Evolutionary conservation across 2,329 filamentous ascomycete species (phyloP).

Genomic region (Alternaria triticimaculans): DNA sequence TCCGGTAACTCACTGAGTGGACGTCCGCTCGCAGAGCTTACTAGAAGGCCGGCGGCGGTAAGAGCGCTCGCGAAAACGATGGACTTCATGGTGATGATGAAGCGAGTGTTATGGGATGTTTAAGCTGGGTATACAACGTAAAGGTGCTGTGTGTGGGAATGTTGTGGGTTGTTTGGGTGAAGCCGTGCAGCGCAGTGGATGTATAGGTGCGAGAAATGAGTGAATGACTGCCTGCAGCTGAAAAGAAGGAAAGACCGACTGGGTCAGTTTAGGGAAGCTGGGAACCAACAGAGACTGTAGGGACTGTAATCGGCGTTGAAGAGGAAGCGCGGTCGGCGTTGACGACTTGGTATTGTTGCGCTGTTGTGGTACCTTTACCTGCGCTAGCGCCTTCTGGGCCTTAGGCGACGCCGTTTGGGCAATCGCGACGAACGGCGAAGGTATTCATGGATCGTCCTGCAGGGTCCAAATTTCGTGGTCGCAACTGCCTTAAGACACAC

Average conservation of each 20-base stretch:
- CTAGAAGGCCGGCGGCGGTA: constrained; percentile 42
- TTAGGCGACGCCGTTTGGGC: constrained; percentile 18
- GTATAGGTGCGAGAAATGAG: constrained; percentile 22
- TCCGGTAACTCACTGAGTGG: constrained; percentile 43
- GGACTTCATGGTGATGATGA: constrained; percentile 54
- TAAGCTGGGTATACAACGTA: constrained; percentile 23
- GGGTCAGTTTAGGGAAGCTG: constrained; percentile 24
- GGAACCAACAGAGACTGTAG: constrained; percentile 19
- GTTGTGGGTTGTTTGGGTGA: constrained; percentile 5
- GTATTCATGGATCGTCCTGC: constrained; percentile 7
- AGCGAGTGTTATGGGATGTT: constrained; percentile 43
- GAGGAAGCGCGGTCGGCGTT: constrained; percentile 21
- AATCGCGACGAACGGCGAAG: constrained; percentile 12
- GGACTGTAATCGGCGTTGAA: constrained; percentile 24
- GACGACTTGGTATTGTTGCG: constrained; percentile 14
- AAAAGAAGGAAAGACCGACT: constrained; percentile 27
- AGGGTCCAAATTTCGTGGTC: constrained; percentile 5
- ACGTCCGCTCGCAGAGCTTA: constrained; percentile 54
- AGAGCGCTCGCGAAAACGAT: constrained; percentile 46
- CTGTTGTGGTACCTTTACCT: constrained; percentile 19
- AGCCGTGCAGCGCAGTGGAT: constrained; percentile 8
- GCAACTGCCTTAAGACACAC: constrained; percentile 19
- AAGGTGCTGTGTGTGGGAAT: constrained; percentile 19
- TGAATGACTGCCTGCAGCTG: constrained; percentile 34
- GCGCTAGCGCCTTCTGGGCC: constrained; percentile 19